Base-by-base conservation (phyloP, 202 grass and related monocot species). In the Hordeum pubiflorum region DNA sequence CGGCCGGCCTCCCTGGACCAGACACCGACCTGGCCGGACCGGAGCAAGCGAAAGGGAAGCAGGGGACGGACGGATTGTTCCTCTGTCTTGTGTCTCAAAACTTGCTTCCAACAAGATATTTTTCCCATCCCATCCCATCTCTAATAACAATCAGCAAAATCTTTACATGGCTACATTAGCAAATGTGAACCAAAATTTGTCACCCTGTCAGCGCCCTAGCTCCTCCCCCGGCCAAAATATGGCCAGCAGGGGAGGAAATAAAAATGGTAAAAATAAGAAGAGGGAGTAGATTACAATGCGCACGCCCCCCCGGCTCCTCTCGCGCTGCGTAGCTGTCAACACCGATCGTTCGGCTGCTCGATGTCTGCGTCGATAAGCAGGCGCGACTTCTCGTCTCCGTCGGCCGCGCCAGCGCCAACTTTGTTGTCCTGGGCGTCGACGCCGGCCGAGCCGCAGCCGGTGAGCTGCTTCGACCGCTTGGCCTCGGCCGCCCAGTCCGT, bases 401-500 rank as follows among this genome's bases (percentile, higher is more conserved):
- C 82, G 10, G 26, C 29, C n/a, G 59, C 75, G 14, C 67, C 81
- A 62, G 27, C 27, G 27, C 27, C 27, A 29, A 65, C 79, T 68
- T 80, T 83, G 69, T 48, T 83, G 69, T 48, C 62, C 63, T 41
- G 41, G 23, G 18, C 14, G 1, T 15, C 63, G 12, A 4, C 27
- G 27, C 78, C 2, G 18, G 10, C 81, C 1, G 70, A 44, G 27
- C 27, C 27, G 27, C 27, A 29, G 20, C 86, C 89, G 67, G 92
- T 94, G 79, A 97, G 88, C 85, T 74, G 74, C 86, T 22, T 79
- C 8, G 95, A 91, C 4, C 92, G 88, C 27, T 80, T 79, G 40
- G 95, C 84, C 89, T 97, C 90, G 46, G 40, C 1, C 20, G 80
- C 68, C 95, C 95, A 97, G 55, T 97, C 88, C 2, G 92, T 97